Conservation (phyloP, 2,329 filamentous ascomycete species). For the Stachybotrys echinatus region DNA sequence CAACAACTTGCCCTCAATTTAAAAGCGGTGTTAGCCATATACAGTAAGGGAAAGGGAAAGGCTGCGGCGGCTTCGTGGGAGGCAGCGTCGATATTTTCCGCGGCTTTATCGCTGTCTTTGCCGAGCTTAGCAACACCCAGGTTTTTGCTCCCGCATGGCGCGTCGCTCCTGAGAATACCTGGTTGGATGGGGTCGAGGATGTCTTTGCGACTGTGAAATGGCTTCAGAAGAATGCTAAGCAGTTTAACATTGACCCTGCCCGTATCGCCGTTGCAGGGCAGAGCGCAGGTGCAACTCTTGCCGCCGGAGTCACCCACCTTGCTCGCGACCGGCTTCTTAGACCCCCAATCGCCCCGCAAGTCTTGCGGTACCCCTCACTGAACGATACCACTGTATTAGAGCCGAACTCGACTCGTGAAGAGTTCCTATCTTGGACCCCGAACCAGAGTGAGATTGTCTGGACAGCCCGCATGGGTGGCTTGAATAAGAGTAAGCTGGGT, state of each 20-base stretch:
- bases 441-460: neutral
- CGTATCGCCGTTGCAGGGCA: neutral
- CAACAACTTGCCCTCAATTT: too few relatives aligned
- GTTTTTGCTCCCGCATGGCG: neutral
- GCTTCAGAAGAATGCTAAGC: neutral
- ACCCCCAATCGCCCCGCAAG: neutral
- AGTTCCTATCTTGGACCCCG: neutral
- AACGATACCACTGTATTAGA: neutral
- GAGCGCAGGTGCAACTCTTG: neutral
- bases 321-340: neutral
- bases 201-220: neutral
- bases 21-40: too few relatives aligned
- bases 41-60: too few relatives aligned
- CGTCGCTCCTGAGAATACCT: neutral
- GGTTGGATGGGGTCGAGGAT: neutral
- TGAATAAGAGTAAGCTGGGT: neutral
- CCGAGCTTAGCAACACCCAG: neutral
- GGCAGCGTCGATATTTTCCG: constrained; percentile 1
- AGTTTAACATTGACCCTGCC: neutral
- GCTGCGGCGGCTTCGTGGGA: neutral
- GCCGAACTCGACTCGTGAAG: neutral
- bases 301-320: neutral
- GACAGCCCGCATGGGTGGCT: constrained; percentile 1
- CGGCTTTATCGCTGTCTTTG: neutral
- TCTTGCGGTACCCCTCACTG: neutral